Base-by-base conservation (phyloP, 2,329 filamentous ascomycete genomes). In the Trematosphaeria pertusa region DNA sequence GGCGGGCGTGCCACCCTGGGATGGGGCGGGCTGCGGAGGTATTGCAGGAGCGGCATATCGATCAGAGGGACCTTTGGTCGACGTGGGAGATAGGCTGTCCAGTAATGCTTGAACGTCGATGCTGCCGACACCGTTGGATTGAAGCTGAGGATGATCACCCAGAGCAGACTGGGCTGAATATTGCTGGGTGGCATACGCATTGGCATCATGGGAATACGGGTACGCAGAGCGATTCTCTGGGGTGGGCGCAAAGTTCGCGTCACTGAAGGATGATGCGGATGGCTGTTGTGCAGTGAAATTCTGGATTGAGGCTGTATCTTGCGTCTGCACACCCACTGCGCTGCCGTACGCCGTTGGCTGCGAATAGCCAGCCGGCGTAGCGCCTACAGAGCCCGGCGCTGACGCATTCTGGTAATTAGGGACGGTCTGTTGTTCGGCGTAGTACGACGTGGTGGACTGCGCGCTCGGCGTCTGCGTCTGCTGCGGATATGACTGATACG, bases 31-130 rank as follows among this genome's bases (percentile, higher is more conserved):
- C 39, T 65, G 66, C 40, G 53, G 26, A 36, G 61, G 46, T 59
- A 67, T 47, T 52, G 65, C 59, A 38, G 64, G 52, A 56, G 63
- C 56, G 54, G 65, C 64, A 66, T 72, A 71, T 53, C 65, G 64
- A 33, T 61, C 58, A 41, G 64, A 47, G 24, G 54, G 52, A 52
- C 58, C 62, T 56, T 60, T 59, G 54, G 54, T 59, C 40, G 67
- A 58, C 55, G 67, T 54, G 47, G 70, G 60, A 46, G 69, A 67
- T 49, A 78, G 64, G 45, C 71, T 74, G 56, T 76, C 73, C 62
- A 79, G 66, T 49, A 79, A 59, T 42, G 74, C 70, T 69, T 78
- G 75, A 46, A 76, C 72, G 61, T 78, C 71, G 63, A 78, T 67
- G 61, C 64, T 67, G 62, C 62, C 60, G 43, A 52, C 61, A 53